Evolutionary conservation across 805 yeast species (phyloP), one percentile per base, ranked within the genome.

Genomic region (Candida maesae): DNA sequence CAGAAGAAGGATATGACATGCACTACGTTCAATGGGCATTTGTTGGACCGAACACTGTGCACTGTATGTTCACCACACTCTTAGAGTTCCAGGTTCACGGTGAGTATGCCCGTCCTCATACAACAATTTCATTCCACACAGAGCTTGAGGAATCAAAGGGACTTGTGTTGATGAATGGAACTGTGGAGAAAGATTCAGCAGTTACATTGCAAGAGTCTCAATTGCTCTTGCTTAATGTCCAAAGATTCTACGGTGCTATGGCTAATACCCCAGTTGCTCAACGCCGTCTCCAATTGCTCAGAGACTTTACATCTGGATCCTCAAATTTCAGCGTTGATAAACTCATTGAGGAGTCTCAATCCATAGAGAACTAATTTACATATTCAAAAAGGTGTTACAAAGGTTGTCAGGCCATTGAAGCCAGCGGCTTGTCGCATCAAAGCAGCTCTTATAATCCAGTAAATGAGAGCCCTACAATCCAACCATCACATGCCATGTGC

Each of bases 1-100:
- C 68, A 8, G 52, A 49, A 2, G 63, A 57, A 6, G 81, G 79
- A 44, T 65, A 70, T 55, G 99, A 93, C 64, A 73, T 93, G 65
- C 97, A 93, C 58, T 88, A 84, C 60, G 78, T 90, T 17, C 98
- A 93, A 65, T 93, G 99, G 99, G 72, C 79, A 15, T 86, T 88
- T 60, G 90, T 84, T 12, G 95, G 91, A 1, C 81, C 85, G 13
- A 53, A 78, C 31, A 90, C 97, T 2, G 71, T 86, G 1, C 96
- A 93, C 65, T 87, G 95, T 58, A 74, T 93, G 74, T 70, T 93
- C 53, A 93, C 99, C 2, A 80, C 96, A 0, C 72, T 93, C 49
- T 90, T 93, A 2, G 98, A 93, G 64, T 93, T 79, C 64, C 89
- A 91, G 61, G 72, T 89, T 21, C 96, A 91, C 58, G 78, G 77